Percentiles rank a stretch among this genome's conserved stretches.
phyloP scores from a whole-genome alignment of 176 grass and related monocot genomes.

The Dactylis glomerata region DNA sequence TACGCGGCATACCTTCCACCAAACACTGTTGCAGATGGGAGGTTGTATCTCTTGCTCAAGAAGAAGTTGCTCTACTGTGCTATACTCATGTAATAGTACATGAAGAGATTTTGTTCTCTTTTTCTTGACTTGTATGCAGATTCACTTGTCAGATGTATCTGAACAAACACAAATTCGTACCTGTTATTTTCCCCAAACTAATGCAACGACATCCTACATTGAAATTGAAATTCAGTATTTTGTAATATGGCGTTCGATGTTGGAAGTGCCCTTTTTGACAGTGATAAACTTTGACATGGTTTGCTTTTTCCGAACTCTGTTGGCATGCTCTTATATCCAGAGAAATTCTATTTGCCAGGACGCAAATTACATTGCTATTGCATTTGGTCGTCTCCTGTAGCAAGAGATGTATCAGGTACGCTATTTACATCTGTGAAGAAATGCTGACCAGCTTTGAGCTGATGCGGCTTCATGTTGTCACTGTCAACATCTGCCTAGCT shows the following conservation, averaged over 20 bases:
- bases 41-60: constrained; percentile 7
- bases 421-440: neutral
- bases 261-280: neutral
- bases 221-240: neutral
- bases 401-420: neutral
- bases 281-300: neutral
- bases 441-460: neutral
- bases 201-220: neutral
- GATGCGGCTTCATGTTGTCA: neutral
- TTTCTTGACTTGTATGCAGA: neutral
- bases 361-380: neutral
- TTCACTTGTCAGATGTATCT: neutral
- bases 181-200: neutral
- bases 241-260: neutral
- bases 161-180: neutral
- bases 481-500: neutral
- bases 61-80: neutral
- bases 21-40: neutral
- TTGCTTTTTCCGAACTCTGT: neutral
- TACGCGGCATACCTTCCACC: neutral
- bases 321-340: neutral
- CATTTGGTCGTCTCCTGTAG: neutral
- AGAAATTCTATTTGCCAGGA: neutral
- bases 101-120: constrained; percentile 7
- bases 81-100: neutral